Evolutionary conservation across 306 rosid genomes (phyloP), one percentile per base, ranked within the genome.

Genomic region (Corylus heterophylla): DNA sequence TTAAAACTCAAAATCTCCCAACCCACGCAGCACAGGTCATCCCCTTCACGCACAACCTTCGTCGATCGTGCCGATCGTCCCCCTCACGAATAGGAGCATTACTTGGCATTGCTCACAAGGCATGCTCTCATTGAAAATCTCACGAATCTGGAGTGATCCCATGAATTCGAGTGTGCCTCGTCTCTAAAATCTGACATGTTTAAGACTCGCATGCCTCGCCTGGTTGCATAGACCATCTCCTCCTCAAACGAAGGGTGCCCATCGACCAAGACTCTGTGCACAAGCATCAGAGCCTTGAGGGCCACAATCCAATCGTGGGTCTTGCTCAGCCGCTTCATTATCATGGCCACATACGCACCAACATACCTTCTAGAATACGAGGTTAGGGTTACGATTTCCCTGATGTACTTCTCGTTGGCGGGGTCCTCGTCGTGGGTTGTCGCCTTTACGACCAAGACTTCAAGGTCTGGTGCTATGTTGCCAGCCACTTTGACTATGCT

Each of bases 301-400:
- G 97, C 98, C 73, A 94, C 98, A 51, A 90, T 90, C 97, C 97
- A 92, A 71, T 94, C 94, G 7, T 83, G 91, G 14, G 98, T 94
- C 66, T 89, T 94, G 42, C 84, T 79, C 29, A 92, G 77, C 50
- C 98, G 87, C 86, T 74, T 92, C 0, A 92, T 83, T n/a, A 94
- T 39, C 3, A 92, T 81, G 51, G 87, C 48, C 31, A 90, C 84
- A 47, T 85, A 87, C 14, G 97, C 97, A 56, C 75, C 87, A 0
- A 90, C 89, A 72, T 90, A 92, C 5, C 87, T 84, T 2, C 80
- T 86, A 0, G 98, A 94, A 74, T 22, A 75, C 16, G 93, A 79
- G 20, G 91, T 90, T 20, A 90, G 70, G 69, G 61, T 78, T 20
- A 92, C 75, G 75, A 94, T 94, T 76, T 90, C 97, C 48, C 87